phyloP scores from a whole-genome alignment of 2,329 filamentous ascomycete species.

The Aspergillus tamarii region DNA sequence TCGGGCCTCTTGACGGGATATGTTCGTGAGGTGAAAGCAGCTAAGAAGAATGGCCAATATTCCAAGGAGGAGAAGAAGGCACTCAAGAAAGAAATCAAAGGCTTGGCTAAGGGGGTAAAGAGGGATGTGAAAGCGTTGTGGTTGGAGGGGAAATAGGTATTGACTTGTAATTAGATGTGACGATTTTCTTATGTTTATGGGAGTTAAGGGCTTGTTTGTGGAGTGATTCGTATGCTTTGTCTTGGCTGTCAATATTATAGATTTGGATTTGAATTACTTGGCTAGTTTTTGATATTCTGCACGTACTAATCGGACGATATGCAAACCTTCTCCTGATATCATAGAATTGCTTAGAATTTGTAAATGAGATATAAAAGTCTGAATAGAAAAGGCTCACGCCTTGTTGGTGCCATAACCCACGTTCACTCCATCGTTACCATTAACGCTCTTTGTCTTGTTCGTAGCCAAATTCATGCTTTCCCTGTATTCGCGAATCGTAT shows the following conservation, averaged over 20 bases:
- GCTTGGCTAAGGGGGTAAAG: neutral
- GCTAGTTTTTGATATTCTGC: too few species aligned
- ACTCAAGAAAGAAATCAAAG: neutral
- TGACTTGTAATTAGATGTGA: neutral
- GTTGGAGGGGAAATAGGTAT: neutral
- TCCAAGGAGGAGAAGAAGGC: neutral
- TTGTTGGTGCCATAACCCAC: neutral
- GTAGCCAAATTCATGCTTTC: neutral
- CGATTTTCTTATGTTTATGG: neutral
- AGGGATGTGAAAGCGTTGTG: neutral
- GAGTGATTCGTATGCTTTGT: neutral
- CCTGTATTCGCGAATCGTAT: neutral
- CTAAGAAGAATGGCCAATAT: neutral
- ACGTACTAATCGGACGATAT: too few species aligned
- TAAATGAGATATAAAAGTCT: too few species aligned
- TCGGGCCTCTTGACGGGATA: neutral
- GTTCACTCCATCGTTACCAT: neutral
- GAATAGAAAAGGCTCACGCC: too few species aligned
- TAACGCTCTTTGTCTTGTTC: neutral
- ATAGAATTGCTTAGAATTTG: too few species aligned
- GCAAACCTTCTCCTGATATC: too few species aligned
- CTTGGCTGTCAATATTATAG: rapidly evolving
- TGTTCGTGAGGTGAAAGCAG: neutral
- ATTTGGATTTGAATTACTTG: rapidly evolving
- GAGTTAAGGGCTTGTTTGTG: neutral